Base-by-base conservation (phyloP, 2,329 filamentous ascomycete genomes). In the Mycocentrospora acerina region DNA sequence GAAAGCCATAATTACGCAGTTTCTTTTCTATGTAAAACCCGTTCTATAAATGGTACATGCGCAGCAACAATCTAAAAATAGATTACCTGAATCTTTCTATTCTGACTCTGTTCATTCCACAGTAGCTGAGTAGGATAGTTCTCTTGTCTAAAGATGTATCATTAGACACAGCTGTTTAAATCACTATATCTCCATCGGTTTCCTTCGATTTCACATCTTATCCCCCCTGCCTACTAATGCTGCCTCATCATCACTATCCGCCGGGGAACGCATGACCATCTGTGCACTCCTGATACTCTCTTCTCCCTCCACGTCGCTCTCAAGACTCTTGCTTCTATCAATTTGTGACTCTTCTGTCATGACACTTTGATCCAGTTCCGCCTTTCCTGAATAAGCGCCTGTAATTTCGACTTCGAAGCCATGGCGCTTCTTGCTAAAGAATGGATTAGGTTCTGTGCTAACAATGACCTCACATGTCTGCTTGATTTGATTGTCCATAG, bases 401-500 rank as follows among this genome's bases (percentile, higher is more conserved):
- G 41, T 40, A 4, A 45, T 46, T 17, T 52, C 44, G 1, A 41
- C 39, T 29, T 55, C 46, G 2, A 40, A 45, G 4, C 24, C 39
- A 7, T 31, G 35, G 2, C 42, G 35, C 12, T 19, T 34, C 12
- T 31, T 11, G 19, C 45, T 42, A 30, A 40, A 55, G 17, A 44
- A 46, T 3, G 49, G 53, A 16, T 58, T 60, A 1, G 53, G 57
- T 15, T 62, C 57, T 13, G 39, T 56, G 12, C 40, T 47, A 13
- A 63, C 37, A 7, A 47, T 44, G 28, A 62, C 46, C 43, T 61
- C 57, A 12, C 51, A 46, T 2, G 59, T 63, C 31, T 55, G 51
- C 36, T 62, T 63, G 44, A 63, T 63, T 24, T 62, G 57, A 19
- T 55, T 62, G 16, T 49, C 58, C 4, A 33, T 51, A 2, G 57